Evolutionary conservation across 805 yeast species (phyloP).

Genomic region (Metschnikowia arizonensis): DNA sequence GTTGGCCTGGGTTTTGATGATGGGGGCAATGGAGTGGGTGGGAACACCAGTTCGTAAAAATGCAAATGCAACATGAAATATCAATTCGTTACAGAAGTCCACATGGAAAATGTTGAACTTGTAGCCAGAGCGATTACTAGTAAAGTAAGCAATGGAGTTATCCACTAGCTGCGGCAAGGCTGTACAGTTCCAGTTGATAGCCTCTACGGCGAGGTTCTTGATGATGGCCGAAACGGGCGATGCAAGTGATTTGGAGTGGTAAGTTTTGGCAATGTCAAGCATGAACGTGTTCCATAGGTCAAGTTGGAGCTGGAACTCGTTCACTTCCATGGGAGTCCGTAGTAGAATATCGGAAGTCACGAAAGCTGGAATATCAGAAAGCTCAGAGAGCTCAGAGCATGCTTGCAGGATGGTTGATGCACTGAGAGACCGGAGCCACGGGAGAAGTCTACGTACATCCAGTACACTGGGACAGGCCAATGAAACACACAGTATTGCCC

Average conservation of each 20-base stretch:
- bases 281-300: conserved; percentile 35
- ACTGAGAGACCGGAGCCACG: conserved; percentile 33
- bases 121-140: conserved; percentile 21
- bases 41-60: conserved; percentile 10
- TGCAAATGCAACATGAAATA: conserved; percentile 23
- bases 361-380: conserved; percentile 35
- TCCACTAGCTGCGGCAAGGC: conserved; percentile 9
- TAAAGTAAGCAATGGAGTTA: conserved; percentile 14
- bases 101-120: conserved; percentile 15
- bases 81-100: conserved; percentile 18
- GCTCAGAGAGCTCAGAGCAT: conserved; percentile 28
- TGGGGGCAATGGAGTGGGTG: conserved; percentile 6
- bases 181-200: conserved; percentile 20
- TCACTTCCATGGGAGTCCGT: conserved; percentile 32
- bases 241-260: conserved; percentile 18
- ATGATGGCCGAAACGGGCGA: conserved; percentile 20
- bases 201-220: conserved; percentile 26
- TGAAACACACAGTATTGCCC: conserved; percentile 4
- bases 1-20: conserved; percentile 29
- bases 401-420: conserved; percentile 30
- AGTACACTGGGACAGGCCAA: conserved; percentile 7
- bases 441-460: conserved; percentile 3
- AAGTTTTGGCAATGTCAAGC: conserved; percentile 21
- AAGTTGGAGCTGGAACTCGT: conserved; percentile 31
- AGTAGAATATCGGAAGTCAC: conserved; percentile 35